phyloP scores from a whole-genome alignment of 2,329 filamentous ascomycete genomes.

The Colletotrichum paranaense region DNA sequence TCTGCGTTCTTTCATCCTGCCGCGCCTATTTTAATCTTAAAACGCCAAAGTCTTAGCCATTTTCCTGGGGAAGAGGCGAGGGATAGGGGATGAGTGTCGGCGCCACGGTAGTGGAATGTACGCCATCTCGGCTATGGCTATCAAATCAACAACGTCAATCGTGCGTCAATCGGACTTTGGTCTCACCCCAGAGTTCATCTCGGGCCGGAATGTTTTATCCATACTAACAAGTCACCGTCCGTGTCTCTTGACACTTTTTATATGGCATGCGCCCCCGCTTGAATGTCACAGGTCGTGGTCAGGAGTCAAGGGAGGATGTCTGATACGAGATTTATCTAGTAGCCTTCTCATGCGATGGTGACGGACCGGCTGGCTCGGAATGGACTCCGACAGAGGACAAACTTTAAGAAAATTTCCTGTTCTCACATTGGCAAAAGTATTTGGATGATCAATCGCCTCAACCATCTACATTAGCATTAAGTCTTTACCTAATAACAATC shows the following conservation, averaged over 20 bases:
- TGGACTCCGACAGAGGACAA: not conserved
- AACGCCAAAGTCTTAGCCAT: not conserved
- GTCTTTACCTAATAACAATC: too few relatives aligned
- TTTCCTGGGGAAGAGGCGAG: not conserved
- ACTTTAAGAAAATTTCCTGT: not conserved
- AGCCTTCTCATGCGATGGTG: not conserved
- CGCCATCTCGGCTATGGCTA: not conserved
- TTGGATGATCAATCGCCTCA: not conserved
- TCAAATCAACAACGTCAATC: conserved; percentile 2
- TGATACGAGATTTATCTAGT: not conserved
- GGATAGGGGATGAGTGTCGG: not conserved
- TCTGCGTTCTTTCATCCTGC: not conserved
- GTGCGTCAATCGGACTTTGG: not conserved
- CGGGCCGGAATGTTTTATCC: not conserved
- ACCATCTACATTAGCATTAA: too few relatives aligned
- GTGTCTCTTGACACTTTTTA: not conserved
- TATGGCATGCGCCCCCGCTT: not conserved
- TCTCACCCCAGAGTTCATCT: not conserved
- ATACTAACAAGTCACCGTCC: not conserved
- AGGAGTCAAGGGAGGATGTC: not conserved
- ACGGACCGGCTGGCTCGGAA: not conserved
- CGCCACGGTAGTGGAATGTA: not conserved
- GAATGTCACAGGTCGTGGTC: not conserved
- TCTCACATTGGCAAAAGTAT: not conserved
- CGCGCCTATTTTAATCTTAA: not conserved